Base-by-base conservation (phyloP, 805 yeast species). In the Clavispora asparagi region DNA sequence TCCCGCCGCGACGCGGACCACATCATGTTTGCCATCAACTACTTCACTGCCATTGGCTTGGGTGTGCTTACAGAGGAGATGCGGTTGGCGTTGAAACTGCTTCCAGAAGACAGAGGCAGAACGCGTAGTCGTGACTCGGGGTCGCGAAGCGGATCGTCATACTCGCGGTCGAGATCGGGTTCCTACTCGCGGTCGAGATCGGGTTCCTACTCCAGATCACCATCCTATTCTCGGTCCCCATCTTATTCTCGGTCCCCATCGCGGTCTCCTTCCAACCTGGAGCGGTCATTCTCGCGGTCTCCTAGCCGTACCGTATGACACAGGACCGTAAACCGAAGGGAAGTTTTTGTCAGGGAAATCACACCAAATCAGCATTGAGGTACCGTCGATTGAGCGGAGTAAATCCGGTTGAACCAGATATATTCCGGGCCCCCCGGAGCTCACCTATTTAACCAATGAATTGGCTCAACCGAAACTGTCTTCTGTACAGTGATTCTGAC, bases 41-140 rank as follows among this genome's bases (percentile, higher is more conserved):
- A 76, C 61, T 92, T 92, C 64, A 92, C 97, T 0, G 97, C 97
- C 1, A 89, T 92, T 50, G 95, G 95, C 0, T 62, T 92, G 41
- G 97, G 97, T 39, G 74, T 77, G 2, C 61, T 92, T 47, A 91
- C 98, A 0, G 96, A 88, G 33, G 77, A 70, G 1, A 85, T 91
- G 95, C 78, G 98, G 65, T 75, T 70, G 5, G 70, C 66, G 13
- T 62, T 83, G 47, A 59, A 64, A 44, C 53, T 55, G 14, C 54
- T 72, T 30, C 63, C 73, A 6, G 57, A 55, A 17, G 61, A 53
- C 41, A 36, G 60, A 29, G 50, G 63, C 48, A 32, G 57, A 51
- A 41, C 45, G 51, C 47, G 59, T 31, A 26, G 51, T 35, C 40
- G 59, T 39, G 33, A 49, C 36, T 16, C 41, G 23, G n/a, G n/a